Evolutionary conservation across 306 rosid species (phyloP).

Genomic region (Dryas octopetala): DNA sequence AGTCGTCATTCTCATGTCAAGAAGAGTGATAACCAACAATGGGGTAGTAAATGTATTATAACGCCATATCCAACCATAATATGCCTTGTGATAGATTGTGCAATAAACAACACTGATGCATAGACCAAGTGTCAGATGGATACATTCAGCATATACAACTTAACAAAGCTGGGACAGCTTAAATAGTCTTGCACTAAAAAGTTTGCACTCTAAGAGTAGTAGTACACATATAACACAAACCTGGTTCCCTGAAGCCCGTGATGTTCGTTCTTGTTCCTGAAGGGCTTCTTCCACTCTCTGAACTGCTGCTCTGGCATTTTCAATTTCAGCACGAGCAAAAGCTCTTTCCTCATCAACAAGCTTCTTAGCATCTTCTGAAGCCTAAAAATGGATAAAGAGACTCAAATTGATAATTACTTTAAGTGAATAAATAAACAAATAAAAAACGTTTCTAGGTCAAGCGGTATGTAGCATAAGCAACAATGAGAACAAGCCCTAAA

Average conservation of each 20-base stretch:
- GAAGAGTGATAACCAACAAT: neutral
- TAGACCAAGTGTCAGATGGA: neutral
- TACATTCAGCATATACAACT: neutral
- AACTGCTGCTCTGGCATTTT: conserved; percentile 87
- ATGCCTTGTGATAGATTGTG: neutral
- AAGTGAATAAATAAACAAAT: conserved; percentile 1
- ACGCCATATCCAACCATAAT: neutral
- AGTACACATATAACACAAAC: conserved; percentile 36
- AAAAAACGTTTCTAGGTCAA: neutral
- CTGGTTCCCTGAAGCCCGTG: conserved; percentile 77
- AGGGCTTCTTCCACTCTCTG: conserved; percentile 89
- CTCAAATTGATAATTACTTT: conserved; percentile 6
- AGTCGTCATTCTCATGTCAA: neutral
- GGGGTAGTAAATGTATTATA: neutral
- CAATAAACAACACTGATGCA: neutral
- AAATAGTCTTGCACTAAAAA: neutral
- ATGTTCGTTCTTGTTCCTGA: conserved; percentile 72
- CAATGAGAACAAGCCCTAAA: neutral
- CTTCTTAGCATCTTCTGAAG: conserved; percentile 89
- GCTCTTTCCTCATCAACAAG: conserved; percentile 93
- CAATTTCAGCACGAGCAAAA: conserved; percentile 93
- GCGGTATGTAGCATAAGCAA: neutral
- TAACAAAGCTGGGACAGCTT: neutral
- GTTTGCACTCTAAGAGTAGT: neutral
- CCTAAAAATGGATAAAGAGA: conserved; percentile 49